A percentile compares a stretch with the other conserved stretches of the same genome.
These are phyloP conservation scores for Xylariaceae sp. DNA, from an alignment of 2,329 filamentous ascomycete species.

Conservation along the genomic window DNA sequence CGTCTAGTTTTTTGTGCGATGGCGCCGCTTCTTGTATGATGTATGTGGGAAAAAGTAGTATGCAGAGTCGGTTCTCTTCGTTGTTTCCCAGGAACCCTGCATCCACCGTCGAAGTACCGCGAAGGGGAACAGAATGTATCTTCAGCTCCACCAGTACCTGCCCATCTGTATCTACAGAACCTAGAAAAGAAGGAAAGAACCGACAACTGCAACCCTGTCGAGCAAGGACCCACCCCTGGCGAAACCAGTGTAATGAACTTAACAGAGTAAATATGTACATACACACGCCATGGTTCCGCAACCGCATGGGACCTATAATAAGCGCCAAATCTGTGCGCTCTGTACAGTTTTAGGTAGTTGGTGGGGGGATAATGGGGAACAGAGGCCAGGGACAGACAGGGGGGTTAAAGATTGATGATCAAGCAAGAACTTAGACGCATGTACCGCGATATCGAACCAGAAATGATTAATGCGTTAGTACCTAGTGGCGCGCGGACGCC, in stretches of 20 bases:
- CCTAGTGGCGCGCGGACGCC: too few relatives aligned
- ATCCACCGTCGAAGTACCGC: background rate
- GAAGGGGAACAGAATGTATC: background rate
- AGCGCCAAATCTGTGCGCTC: constrained; percentile 10
- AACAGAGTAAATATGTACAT: too few relatives aligned
- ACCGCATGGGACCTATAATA: constrained; percentile 15
- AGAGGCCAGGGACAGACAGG: background rate
- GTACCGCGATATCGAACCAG: too few relatives aligned
- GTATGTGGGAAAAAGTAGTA: constrained; percentile 1
- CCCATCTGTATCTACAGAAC: too few relatives aligned
- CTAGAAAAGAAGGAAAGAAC: constrained; percentile 7
- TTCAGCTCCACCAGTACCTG: too few relatives aligned
- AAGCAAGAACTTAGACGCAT: too few relatives aligned
- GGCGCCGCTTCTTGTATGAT: constrained; percentile 16
- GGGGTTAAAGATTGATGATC: background rate
- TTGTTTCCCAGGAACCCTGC: constrained; percentile 3
- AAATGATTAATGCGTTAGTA: too few relatives aligned
- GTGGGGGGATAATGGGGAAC: constrained; percentile 9
- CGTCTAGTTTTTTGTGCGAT: constrained; percentile 22
- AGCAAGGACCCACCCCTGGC: constrained; percentile 11
- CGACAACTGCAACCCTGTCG: constrained; percentile 3
- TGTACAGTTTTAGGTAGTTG: background rate
- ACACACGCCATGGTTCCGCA: constrained; percentile 18
- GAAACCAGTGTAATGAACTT: too few relatives aligned
- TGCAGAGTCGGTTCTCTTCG: background rate